Evolutionary conservation across 2,329 filamentous ascomycete genomes (phyloP).

Genomic region (Neofusicoccum kwambonambiense): DNA sequence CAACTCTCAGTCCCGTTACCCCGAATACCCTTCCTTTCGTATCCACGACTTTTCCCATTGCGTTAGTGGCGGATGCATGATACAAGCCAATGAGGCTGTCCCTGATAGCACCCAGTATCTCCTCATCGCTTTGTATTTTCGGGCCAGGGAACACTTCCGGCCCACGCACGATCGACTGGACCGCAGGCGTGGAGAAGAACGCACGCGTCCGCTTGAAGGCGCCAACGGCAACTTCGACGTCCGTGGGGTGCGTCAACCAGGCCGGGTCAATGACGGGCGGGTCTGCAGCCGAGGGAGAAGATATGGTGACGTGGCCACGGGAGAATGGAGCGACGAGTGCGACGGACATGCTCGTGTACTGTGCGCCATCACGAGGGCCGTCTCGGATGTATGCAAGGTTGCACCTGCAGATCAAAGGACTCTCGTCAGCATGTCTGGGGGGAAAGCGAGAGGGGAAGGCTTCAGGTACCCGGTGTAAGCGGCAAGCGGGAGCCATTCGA

Average conservation of each 20-base stretch:
- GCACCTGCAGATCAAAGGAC: no score
- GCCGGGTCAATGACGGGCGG: constrained; percentile 35
- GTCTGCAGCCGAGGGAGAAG: constrained; percentile 25
- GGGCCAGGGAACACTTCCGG: constrained; percentile 20
- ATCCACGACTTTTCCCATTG: constrained; percentile 43
- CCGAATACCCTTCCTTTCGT: constrained; percentile 37
- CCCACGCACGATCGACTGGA: not conserved
- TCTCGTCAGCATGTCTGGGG: constrained; percentile 19
- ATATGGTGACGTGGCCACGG: constrained; percentile 35
- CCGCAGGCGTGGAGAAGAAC: not conserved
- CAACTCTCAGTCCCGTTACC: constrained; percentile 38
- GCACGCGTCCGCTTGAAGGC: constrained; percentile 32
- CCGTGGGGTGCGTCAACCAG: constrained; percentile 34
- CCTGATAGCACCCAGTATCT: constrained; percentile 27
- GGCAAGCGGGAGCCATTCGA: constrained; percentile 26
- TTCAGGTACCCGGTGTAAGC: constrained; percentile 23
- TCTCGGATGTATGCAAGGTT: no score
- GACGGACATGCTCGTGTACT: constrained; percentile 33
- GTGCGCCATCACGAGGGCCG: constrained; percentile 28
- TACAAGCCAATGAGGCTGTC: constrained; percentile 28
- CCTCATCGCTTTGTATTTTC: constrained; percentile 25
- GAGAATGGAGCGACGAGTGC: constrained; percentile 34
- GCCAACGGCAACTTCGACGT: constrained; percentile 33
- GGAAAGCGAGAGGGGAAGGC: no score
- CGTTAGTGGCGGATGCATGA: constrained; percentile 37